phyloP scores from a whole-genome alignment of 305 asterid species.

The Salvia sclarea region DNA sequence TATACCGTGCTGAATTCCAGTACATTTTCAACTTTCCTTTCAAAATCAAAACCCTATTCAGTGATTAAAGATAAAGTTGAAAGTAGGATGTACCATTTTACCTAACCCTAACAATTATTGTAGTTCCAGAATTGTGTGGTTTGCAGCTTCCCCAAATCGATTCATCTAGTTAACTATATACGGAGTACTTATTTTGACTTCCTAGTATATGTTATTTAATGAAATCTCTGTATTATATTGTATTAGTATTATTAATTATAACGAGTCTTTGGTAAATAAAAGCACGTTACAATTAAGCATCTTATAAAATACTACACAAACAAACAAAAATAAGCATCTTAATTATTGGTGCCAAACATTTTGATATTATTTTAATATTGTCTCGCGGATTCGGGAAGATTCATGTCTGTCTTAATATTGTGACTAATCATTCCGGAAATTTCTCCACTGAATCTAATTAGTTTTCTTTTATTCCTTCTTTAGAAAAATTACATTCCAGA shows the following conservation, averaged over 20 bases:
- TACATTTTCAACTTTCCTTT: neutral
- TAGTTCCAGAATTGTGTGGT: neutral
- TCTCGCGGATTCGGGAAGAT: neutral
- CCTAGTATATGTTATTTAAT: neutral
- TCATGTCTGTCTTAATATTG: neutral
- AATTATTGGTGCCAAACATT: no score
- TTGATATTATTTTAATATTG: no score
- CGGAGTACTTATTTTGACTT: neutral
- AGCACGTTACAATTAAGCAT: neutral
- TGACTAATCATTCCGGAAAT: neutral
- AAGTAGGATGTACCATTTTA: neutral
- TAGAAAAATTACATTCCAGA: neutral
- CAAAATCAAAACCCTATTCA: conserved; percentile 10
- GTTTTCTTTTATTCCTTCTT: neutral
- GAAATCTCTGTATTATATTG: no score
- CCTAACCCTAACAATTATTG: conserved; percentile 2
- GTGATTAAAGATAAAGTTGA: neutral
- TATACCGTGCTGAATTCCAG: neutral
- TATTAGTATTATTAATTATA: no score
- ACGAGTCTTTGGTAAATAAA: no score
- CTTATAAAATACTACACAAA: no score
- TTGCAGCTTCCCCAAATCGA: neutral
- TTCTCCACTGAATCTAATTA: no score
- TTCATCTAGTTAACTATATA: no score
- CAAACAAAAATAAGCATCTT: no score